A percentile compares a stretch with the other conserved stretches of the same genome.
phyloP scores from a whole-genome alignment of 2,329 filamentous ascomycete species.

The Eurotiales sp. region DNA sequence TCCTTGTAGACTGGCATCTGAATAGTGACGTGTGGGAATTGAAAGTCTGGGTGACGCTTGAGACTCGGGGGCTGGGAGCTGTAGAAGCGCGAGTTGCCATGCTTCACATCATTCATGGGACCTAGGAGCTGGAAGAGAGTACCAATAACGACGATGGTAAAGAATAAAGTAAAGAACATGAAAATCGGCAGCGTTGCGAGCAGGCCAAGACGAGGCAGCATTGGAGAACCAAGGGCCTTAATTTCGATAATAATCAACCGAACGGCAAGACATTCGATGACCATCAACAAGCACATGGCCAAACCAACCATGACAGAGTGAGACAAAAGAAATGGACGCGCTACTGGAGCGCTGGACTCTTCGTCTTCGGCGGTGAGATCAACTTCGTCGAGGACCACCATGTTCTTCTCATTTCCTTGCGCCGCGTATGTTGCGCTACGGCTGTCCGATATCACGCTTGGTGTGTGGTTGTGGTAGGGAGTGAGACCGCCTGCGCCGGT shows the following conservation, averaged over 20 bases:
- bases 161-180: constrained; percentile 15
- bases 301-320: constrained; percentile 15
- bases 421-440: not conserved
- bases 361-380: constrained; percentile 15
- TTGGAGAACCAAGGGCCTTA: constrained; percentile 9
- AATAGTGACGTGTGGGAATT: constrained; percentile 56
- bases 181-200: constrained; percentile 12
- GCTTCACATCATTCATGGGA: constrained; percentile 14
- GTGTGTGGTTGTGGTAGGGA: constrained; percentile 6
- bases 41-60: constrained; percentile 11
- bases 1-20: constrained; percentile 90
- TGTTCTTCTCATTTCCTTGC: constrained; percentile 5
- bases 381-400: constrained; percentile 13
- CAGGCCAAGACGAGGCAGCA: constrained; percentile 13
- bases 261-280: constrained; percentile 14
- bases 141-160: constrained; percentile 13
- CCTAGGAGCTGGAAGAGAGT: constrained; percentile 13
- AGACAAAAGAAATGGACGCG: constrained; percentile 12
- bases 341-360: constrained; percentile 6
- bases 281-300: constrained; percentile 14
- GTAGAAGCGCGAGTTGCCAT: constrained; percentile 12
- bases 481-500: constrained; percentile 2
- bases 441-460: constrained; percentile 8
- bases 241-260: constrained; percentile 13
- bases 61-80: constrained; percentile 12